A percentile compares a stretch with the other conserved stretches of the same genome.
phyloP scores from a whole-genome alignment of 1,284 basidiomycete species.

The Moniliophthora roreri region DNA sequence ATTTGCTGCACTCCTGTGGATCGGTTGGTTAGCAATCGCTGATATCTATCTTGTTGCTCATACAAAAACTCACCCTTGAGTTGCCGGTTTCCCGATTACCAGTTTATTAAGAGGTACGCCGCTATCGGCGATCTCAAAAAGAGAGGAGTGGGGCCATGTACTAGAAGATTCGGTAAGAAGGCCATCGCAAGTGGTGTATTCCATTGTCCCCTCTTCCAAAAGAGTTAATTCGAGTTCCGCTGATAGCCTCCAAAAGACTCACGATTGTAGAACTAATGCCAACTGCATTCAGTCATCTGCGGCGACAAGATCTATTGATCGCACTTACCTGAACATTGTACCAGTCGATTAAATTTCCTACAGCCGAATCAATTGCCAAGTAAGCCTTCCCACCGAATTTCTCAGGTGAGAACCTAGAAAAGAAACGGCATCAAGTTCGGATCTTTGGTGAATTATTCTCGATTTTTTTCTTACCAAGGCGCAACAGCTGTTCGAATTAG shows the following conservation, averaged over 20 bases:
- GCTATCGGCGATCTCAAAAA: constrained; percentile 48
- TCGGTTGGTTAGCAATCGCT: neutral
- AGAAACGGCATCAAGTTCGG: neutral
- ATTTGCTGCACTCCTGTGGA: constrained; percentile 20
- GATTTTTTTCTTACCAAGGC: constrained; percentile 18
- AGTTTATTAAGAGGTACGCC: constrained; percentile 42
- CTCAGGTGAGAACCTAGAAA: constrained; percentile 11
- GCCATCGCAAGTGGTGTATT: constrained; percentile 57
- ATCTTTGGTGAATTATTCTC: neutral
- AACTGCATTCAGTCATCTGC: neutral
- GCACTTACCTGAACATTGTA: constrained; percentile 29
- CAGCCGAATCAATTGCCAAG: constrained; percentile 13
- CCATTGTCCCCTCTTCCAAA: constrained; percentile 48
- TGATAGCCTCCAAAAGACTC: constrained; percentile 11
- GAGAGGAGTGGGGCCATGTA: constrained; percentile 45
- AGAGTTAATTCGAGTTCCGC: constrained; percentile 1
- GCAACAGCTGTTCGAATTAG: constrained; percentile 17
- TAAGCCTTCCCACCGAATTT: constrained; percentile 12
- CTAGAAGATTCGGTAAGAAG: constrained; percentile 53
- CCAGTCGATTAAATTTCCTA: constrained; percentile 19
- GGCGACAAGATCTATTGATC: neutral
- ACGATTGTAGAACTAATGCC: constrained; percentile 34
- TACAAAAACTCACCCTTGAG: constrained; percentile 20
- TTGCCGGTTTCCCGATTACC: constrained; percentile 54
- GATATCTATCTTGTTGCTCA: no score